A percentile compares a stretch with the other conserved stretches of the same genome.
Conservation (phyloP, 768 basidiomycete genomes). For the Inosperma sp. region DNA sequence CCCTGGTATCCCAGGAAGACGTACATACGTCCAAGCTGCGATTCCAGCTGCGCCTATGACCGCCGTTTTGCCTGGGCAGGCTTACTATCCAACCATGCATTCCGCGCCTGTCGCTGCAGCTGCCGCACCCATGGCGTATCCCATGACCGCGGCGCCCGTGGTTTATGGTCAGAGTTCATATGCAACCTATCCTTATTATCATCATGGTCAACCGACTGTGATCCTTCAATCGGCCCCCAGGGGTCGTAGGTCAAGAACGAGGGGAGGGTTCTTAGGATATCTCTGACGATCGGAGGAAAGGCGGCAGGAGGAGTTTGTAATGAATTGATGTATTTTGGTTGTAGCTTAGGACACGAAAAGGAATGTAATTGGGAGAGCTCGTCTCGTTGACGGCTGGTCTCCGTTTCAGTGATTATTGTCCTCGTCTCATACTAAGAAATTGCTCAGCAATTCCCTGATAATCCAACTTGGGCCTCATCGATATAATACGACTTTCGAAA, state of each 20-base stretch:
- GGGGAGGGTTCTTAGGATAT: conserved; percentile 21
- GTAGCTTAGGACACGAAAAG: conserved; percentile 5
- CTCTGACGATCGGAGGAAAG: conserved; percentile 17
- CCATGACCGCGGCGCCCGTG: conserved; percentile 17
- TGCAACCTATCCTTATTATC: background rate
- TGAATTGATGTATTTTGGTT: conserved; percentile 6
- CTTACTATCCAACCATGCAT: conserved; percentile 27
- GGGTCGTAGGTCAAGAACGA: conserved; percentile 10
- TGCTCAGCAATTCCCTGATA: too few relatives aligned
- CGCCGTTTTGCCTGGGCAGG: conserved; percentile 25
- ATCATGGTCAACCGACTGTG: conserved; percentile 16
- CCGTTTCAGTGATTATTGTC: conserved; percentile 7
- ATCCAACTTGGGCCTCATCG: too few relatives aligned
- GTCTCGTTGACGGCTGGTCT: conserved; percentile 14
- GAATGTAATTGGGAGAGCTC: conserved; percentile 14
- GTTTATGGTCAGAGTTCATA: conserved; percentile 19
- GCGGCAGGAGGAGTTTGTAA: conserved; percentile 6
- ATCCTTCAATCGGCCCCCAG: conserved; percentile 18
- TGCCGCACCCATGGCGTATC: too few relatives aligned
- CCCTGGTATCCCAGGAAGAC: conserved; percentile 15
- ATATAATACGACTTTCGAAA: too few relatives aligned
- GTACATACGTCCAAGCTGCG: conserved; percentile 19
- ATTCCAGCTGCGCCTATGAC: conserved; percentile 25
- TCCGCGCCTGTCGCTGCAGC: conserved; percentile 13
- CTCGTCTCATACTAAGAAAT: too few relatives aligned